Evolutionary conservation across 2,329 filamentous ascomycete species (phyloP).

Genomic region (Trichoderma brevicompactum): DNA sequence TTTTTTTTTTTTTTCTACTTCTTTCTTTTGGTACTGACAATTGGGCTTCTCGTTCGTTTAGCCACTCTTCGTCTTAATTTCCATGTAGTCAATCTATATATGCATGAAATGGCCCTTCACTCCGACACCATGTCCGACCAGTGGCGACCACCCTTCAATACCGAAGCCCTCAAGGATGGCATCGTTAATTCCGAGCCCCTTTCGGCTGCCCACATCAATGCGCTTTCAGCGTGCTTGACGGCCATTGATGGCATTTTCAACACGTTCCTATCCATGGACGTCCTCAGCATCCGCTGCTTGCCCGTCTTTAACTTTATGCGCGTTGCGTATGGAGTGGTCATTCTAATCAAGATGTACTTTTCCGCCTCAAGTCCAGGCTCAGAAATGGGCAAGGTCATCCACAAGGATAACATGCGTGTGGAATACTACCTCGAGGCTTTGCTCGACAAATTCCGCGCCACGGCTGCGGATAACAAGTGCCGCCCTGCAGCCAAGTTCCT

Average conservation of each 20-base stretch:
- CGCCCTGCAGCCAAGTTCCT: constrained; percentile 72
- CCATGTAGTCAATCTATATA: constrained; percentile 69
- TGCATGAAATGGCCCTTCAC: constrained; percentile 76
- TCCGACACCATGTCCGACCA: constrained; percentile 63
- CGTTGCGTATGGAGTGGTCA: constrained; percentile 71
- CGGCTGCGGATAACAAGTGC: constrained; percentile 66
- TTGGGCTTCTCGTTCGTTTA: constrained; percentile 36
- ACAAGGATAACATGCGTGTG: constrained; percentile 68
- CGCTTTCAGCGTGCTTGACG: constrained; percentile 67
- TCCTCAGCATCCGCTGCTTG: constrained; percentile 62
- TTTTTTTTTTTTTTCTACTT: neutral
- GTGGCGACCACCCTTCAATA: constrained; percentile 52
- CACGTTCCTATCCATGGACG: constrained; percentile 65
- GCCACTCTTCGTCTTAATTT: constrained; percentile 68
- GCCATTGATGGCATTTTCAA: constrained; percentile 70
- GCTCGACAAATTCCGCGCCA: constrained; percentile 67
- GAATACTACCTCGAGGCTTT: constrained; percentile 70
- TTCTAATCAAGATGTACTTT: constrained; percentile 75
- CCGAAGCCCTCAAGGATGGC: constrained; percentile 50
- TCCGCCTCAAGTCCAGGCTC: constrained; percentile 66
- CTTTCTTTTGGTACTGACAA: neutral
- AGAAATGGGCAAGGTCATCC: constrained; percentile 71
- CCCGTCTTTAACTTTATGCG: constrained; percentile 74
- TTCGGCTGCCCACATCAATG: constrained; percentile 62
- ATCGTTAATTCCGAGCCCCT: constrained; percentile 48